Conservation (phyloP, 345 rosid genomes). For the Salix suchowensis region DNA sequence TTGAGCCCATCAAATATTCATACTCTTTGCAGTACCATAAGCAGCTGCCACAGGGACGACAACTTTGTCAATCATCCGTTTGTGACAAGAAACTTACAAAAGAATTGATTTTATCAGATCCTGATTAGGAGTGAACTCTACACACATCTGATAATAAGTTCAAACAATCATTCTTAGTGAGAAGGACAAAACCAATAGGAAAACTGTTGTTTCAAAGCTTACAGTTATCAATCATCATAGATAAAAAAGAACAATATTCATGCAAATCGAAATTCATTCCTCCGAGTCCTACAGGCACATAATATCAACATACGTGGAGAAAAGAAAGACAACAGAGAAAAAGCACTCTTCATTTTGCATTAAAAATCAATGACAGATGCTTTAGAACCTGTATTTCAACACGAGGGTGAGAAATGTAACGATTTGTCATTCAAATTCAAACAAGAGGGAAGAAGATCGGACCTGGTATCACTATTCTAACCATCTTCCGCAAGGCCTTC, state of each 20-base stretch:
- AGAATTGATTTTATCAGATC: constrained; percentile 4
- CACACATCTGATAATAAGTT: not conserved
- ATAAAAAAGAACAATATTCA: not conserved
- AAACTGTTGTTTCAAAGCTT: not conserved
- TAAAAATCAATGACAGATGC: constrained; percentile 78
- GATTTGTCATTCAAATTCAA: too few relatives aligned
- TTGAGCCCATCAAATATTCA: constrained; percentile 72
- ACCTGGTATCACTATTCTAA: constrained; percentile 82
- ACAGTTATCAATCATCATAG: not conserved
- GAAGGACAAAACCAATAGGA: not conserved
- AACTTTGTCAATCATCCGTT: constrained; percentile 77
- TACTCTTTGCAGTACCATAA: constrained; percentile 71
- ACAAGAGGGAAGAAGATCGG: not conserved
- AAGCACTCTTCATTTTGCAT: not conserved
- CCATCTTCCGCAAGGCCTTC: constrained; percentile 60
- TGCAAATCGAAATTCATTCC: not conserved
- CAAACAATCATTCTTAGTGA: not conserved
- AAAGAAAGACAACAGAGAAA: not conserved
- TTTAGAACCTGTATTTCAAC: constrained; percentile 48
- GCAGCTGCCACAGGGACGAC: constrained; percentile 76
- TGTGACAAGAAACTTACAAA: constrained; percentile 9
- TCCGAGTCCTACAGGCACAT: not conserved
- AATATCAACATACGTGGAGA: not conserved
- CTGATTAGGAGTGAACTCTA: not conserved
- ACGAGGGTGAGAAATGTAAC: constrained; percentile 3